These are phyloP conservation scores for Allomyces arbusculus DNA, from an alignment of 192 early-diverging fungal species.

Conservation along the genomic window DNA sequence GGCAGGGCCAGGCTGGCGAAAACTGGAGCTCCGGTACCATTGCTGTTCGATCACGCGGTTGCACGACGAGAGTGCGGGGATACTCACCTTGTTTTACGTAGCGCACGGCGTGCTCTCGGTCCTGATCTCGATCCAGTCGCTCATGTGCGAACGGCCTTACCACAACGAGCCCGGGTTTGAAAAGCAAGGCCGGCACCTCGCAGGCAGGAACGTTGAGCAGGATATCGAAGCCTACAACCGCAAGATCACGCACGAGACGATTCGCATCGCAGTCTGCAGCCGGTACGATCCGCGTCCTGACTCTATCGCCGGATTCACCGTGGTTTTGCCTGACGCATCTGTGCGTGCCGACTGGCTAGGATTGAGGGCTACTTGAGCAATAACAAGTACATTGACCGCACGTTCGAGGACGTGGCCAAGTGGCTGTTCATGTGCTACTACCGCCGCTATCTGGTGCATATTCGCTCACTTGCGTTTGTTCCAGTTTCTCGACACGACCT, in stretches of 20 bases:
- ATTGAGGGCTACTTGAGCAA: too few relatives aligned
- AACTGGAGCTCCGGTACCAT: constrained; percentile 14
- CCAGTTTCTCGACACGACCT: too few relatives aligned
- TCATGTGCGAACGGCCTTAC: constrained; percentile 30
- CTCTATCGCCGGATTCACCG: too few relatives aligned
- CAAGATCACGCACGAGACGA: constrained; percentile 41
- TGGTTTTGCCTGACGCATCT: too few relatives aligned
- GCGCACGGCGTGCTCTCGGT: constrained; percentile 40
- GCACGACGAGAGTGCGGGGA: too few relatives aligned
- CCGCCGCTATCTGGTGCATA: constrained; percentile 21
- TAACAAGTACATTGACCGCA: not conserved
- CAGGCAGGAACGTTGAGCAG: not conserved
- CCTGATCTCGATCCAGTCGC: constrained; percentile 35
- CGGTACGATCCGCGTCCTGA: too few relatives aligned
- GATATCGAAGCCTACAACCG: constrained; percentile 31
- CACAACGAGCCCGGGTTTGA: constrained; percentile 44
- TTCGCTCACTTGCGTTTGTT: not conserved
- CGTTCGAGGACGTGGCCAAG: constrained; percentile 33
- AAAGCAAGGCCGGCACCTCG: constrained; percentile 4
- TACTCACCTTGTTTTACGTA: constrained; percentile 4
- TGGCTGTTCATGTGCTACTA: constrained; percentile 31
- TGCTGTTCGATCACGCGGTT: too few relatives aligned
- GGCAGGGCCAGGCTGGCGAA: constrained; percentile 28
- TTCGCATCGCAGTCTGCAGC: constrained; percentile 29
- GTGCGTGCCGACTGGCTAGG: too few relatives aligned